phyloP scores from a whole-genome alignment of 2,329 filamentous ascomycete species.

The Colletotrichum orbiculare region DNA sequence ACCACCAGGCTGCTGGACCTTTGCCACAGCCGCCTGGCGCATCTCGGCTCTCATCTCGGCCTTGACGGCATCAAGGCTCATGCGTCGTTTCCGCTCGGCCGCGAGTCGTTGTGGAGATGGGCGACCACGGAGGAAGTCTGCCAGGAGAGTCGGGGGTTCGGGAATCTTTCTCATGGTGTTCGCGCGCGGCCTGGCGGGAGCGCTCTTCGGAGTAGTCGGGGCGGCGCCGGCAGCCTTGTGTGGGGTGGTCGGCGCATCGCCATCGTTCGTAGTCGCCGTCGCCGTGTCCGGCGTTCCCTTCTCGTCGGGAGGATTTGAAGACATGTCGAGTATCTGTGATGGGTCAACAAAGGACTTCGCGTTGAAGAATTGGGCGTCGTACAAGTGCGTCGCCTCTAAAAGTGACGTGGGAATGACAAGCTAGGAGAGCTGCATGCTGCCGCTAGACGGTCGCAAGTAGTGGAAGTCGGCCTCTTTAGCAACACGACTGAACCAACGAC shows the following conservation, averaged over 20 bases:
- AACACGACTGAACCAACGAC: no score
- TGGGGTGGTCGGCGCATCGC: conserved; percentile 28
- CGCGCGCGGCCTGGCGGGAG: conserved; percentile 52
- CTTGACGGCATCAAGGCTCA: conserved; percentile 65
- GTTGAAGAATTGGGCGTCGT: conserved; percentile 9
- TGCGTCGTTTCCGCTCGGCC: conserved; percentile 63
- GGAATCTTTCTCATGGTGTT: conserved; percentile 53
- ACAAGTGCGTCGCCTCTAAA: conserved; percentile 25
- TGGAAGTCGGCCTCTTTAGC: neutral
- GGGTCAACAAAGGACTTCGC: conserved; percentile 16
- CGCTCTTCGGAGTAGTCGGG: conserved; percentile 52
- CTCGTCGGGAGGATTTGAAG: conserved; percentile 36
- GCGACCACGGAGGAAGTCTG: conserved; percentile 68
- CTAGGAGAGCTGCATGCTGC: conserved; percentile 36
- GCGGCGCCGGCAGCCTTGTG: conserved; percentile 17
- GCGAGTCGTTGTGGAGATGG: conserved; percentile 66
- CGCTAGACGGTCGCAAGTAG: conserved; percentile 19
- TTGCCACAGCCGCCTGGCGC: conserved; percentile 68
- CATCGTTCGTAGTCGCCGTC: conserved; percentile 12
- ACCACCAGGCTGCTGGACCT: conserved; percentile 71
- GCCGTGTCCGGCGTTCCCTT: conserved; percentile 25
- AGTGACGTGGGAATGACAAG: conserved; percentile 12
- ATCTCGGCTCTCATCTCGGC: conserved; percentile 62
- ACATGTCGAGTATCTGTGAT: conserved; percentile 31
- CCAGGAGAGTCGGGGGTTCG: conserved; percentile 60